phyloP scores from a whole-genome alignment of 2,329 filamentous ascomycete genomes.

The Apiospora hydei region DNA sequence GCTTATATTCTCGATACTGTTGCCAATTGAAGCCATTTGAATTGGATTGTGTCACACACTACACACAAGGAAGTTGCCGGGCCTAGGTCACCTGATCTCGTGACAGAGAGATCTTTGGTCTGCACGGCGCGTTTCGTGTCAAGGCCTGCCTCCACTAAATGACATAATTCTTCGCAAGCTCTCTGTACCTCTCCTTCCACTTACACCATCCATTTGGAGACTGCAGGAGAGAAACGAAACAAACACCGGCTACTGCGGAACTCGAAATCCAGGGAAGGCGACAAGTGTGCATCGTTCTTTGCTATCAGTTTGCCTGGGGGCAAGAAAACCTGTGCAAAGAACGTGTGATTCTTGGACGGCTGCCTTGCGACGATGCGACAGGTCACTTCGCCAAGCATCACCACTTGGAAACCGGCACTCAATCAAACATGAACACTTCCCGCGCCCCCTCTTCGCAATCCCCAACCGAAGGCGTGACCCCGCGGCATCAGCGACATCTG shows the following conservation, averaged over 20 bases:
- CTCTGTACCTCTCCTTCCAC: neutral
- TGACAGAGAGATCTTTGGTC: neutral
- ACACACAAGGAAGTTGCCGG: neutral
- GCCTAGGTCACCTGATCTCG: neutral
- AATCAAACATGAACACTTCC: neutral
- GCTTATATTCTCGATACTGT: neutral
- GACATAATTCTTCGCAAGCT: neutral
- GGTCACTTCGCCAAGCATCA: neutral
- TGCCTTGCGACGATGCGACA: conserved; percentile 15
- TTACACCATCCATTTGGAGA: neutral
- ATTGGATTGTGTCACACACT: neutral
- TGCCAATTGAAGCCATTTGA: neutral
- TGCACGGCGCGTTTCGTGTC: conserved; percentile 3
- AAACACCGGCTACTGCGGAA: neutral
- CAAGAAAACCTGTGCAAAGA: neutral
- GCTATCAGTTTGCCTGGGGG: neutral
- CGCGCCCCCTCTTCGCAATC: neutral
- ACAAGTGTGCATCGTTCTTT: neutral
- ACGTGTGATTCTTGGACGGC: neutral
- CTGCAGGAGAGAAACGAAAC: neutral
- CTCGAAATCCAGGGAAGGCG: neutral
- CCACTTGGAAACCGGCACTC: neutral
- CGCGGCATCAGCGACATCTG: neutral
- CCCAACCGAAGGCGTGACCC: neutral
- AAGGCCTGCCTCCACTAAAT: neutral